These are phyloP conservation scores for Diaporthe australafricana DNA, from an alignment of 2,329 filamentous ascomycete species.

Conservation along the genomic window DNA sequence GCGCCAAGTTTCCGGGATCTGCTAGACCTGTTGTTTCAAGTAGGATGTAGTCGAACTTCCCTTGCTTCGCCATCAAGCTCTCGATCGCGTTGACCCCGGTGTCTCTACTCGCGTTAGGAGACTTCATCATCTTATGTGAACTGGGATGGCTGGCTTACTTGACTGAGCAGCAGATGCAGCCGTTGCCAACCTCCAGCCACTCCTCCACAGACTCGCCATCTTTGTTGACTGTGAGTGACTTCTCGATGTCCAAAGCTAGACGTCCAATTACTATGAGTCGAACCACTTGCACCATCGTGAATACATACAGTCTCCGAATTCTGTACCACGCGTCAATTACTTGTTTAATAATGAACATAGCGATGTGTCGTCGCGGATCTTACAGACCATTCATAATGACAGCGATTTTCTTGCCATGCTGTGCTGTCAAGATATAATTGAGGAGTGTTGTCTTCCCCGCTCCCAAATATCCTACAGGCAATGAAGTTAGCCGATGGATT, in stretches of 20 bases:
- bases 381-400: conserved; percentile 88
- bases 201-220: conserved; percentile 86
- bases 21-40: conserved; percentile 96
- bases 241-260: conserved; percentile 93
- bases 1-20: conserved; percentile 94
- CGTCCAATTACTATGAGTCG: conserved; percentile 21
- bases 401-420: conserved; percentile 97
- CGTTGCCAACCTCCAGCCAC: conserved; percentile 96
- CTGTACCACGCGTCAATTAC: conserved; percentile 53
- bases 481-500: neutral
- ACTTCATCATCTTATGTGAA: neutral
- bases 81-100: conserved; percentile 95
- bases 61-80: conserved; percentile 92
- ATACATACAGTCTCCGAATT: conserved; percentile 82
- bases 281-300: conserved; percentile 36
- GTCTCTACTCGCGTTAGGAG: conserved; percentile 67
- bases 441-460: conserved; percentile 95
- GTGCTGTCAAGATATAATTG: conserved; percentile 94
- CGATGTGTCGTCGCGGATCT: neutral
- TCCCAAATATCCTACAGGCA: conserved; percentile 82
- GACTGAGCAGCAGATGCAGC: conserved; percentile 97
- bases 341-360: neutral
- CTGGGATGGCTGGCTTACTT: conserved; percentile 69
- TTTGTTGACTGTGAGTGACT: conserved; percentile 90
- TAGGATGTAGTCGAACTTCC: conserved; percentile 96